phyloP scores from a whole-genome alignment of 345 rosid genomes.

The Nasturtium officinale region DNA sequence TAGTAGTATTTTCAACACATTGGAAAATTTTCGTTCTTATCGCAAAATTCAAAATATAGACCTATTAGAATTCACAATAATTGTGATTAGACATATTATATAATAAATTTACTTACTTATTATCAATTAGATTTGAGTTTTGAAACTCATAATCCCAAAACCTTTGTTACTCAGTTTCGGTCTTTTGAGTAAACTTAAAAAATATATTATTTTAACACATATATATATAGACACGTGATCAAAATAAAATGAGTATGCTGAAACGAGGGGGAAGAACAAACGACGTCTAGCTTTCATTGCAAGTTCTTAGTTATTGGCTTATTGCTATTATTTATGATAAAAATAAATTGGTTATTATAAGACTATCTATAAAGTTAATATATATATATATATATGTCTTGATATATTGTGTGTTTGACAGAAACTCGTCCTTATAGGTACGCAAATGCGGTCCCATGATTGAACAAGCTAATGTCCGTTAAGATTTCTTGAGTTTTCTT shows the following conservation, averaged over 20 bases:
- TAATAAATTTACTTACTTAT: too few species aligned
- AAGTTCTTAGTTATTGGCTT: neutral
- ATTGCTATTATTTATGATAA: slow-evolving; percentile 1
- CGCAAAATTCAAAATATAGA: neutral
- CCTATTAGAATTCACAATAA: neutral
- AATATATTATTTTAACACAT: neutral
- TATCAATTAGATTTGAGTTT: neutral
- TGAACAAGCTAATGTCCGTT: slow-evolving; percentile 26
- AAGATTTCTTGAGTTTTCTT: slow-evolving; percentile 18
- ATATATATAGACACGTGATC: neutral
- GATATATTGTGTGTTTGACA: slow-evolving; percentile 15
- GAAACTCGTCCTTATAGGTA: slow-evolving; percentile 34
- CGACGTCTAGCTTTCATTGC: slow-evolving; percentile 20
- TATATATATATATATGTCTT: neutral
- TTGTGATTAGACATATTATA: neutral
- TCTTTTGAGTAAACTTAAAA: neutral
- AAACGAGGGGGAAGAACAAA: slow-evolving; percentile 29
- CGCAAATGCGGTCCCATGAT: slow-evolving; percentile 38
- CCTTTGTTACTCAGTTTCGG: neutral
- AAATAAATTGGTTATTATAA: slow-evolving; percentile 14
- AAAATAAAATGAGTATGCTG: neutral
- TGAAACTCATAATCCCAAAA: neutral
- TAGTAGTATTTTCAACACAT: neutral
- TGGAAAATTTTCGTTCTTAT: neutral
- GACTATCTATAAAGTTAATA: neutral